phyloP scores from a whole-genome alignment of 352 stramenopile species.

The Phytophthora citrophthora region DNA sequence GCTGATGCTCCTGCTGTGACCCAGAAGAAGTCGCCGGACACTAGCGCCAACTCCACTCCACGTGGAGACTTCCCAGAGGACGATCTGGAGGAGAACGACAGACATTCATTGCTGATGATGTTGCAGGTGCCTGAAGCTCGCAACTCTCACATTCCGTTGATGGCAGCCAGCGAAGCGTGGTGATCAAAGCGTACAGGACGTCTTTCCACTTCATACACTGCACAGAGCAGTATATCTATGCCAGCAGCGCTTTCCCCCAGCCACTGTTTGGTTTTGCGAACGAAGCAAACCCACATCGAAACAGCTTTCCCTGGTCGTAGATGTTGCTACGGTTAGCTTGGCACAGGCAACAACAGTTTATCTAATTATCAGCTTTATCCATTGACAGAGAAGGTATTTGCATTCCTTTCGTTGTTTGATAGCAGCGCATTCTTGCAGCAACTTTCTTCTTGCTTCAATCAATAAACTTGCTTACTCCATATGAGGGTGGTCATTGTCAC shows the following conservation, averaged over 20 bases:
- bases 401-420: conserved; percentile 13
- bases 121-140: conserved; percentile 61
- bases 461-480: conserved; percentile 52
- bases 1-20: conserved; percentile 4
- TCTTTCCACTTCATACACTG: conserved; percentile 15
- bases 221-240: conserved; percentile 35
- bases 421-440: background rate
- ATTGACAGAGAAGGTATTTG: conserved; percentile 15
- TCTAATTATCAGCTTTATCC: conserved; percentile 33
- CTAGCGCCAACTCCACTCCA: conserved; percentile 25
- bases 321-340: conserved; percentile 6
- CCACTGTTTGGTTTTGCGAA: conserved; percentile 29
- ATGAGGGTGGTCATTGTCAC: conserved; percentile 55
- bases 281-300: conserved; percentile 23
- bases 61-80: conserved; percentile 33
- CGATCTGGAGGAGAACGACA: conserved; percentile 45
- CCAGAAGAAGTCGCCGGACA: conserved; percentile 40
- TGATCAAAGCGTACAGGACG: conserved; percentile 16
- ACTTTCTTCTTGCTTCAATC: conserved; percentile 18
- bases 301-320: conserved; percentile 2
- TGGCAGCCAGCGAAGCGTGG: conserved; percentile 53
- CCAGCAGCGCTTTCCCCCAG: conserved; percentile 14
- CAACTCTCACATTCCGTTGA: conserved; percentile 67
- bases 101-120: conserved; percentile 72
- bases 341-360: conserved; percentile 19